Percentiles rank a stretch among this genome's conserved stretches.
Conservation (phyloP, 768 basidiomycete genomes). For the Pisolithus orientalis region DNA sequence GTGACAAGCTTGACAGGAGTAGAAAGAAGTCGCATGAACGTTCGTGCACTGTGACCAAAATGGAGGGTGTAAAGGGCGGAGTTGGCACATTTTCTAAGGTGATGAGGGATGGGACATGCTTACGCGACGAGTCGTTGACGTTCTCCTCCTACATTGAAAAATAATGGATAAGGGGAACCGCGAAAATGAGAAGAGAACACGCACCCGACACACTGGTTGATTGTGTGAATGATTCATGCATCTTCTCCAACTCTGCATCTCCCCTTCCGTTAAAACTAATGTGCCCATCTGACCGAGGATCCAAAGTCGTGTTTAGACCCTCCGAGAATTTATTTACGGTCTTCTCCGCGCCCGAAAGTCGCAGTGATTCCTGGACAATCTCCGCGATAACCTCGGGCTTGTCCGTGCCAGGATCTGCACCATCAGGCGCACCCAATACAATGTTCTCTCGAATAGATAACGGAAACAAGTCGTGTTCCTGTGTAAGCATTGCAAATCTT, state of each 20-base stretch:
- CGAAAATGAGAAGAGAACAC: background rate
- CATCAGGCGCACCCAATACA: conserved; percentile 24
- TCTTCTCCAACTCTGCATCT: conserved; percentile 7
- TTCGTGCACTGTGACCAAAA: conserved; percentile 24
- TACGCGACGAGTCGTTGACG: conserved; percentile 27
- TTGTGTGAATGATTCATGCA: conserved; percentile 17
- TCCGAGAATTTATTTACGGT: conserved; percentile 32
- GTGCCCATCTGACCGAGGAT: conserved; percentile 24
- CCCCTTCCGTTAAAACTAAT: conserved; percentile 21
- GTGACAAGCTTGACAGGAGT: conserved; percentile 24
- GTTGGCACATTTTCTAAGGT: background rate
- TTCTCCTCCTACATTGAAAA: conserved; percentile 20
- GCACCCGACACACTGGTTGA: conserved; percentile 19
- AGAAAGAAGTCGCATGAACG: conserved; percentile 35
- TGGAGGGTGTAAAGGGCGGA: background rate
- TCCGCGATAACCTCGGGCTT: conserved; percentile 4
- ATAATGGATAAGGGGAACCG: background rate
- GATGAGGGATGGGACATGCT: background rate
- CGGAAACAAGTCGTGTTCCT: conserved; percentile 33
- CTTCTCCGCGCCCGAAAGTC: conserved; percentile 35
- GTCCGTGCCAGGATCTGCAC: conserved; percentile 2
- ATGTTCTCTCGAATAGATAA: conserved; percentile 37
- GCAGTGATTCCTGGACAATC: conserved; percentile 14
- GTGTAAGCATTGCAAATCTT: conserved; percentile 37
- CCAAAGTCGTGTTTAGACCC: conserved; percentile 35